Percentiles rank a stretch among this genome's conserved stretches.
phyloP scores from a whole-genome alignment of 2,329 filamentous ascomycete genomes.

The Emmonsiellopsis sp. region DNA sequence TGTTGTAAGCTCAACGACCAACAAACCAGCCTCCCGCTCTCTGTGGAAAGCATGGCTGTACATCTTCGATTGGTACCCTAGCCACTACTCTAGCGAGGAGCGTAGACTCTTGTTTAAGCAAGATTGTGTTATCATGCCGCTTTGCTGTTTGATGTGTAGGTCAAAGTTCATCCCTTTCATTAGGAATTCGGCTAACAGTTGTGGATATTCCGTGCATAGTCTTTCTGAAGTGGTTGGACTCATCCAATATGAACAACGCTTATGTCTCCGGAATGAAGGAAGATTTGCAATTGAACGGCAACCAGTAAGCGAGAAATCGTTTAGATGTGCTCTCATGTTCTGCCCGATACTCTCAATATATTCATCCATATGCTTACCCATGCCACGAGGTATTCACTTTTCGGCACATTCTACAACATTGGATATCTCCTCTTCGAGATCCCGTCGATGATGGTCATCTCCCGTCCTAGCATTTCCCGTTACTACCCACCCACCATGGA shows the following conservation, averaged over 20 bases:
- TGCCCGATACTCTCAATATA: too few species aligned
- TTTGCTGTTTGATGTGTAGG: constrained; percentile 23
- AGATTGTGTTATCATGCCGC: constrained; percentile 22
- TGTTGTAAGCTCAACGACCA: not conserved
- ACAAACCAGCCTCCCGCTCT: not conserved
- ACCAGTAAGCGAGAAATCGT: constrained; percentile 9
- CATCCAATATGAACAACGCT: constrained; percentile 23
- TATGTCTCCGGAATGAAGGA: constrained; percentile 25
- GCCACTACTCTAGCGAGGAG: constrained; percentile 20
- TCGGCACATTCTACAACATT: constrained; percentile 14
- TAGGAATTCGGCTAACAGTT: not conserved
- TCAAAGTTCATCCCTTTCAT: not conserved
- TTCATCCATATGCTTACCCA: not conserved
- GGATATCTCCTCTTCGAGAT: constrained; percentile 24
- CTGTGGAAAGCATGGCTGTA: not conserved
- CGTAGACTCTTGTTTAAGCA: constrained; percentile 22
- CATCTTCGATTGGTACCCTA: constrained; percentile 25
- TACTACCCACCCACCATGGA: constrained; percentile 23
- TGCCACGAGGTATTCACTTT: constrained; percentile 21
- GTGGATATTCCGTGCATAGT: constrained; percentile 3
- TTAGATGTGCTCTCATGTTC: too few species aligned
- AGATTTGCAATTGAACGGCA: constrained; percentile 21
- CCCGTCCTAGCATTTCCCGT: constrained; percentile 17
- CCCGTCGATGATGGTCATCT: constrained; percentile 20
- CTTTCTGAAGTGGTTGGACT: constrained; percentile 21